Evolutionary conservation across 2,329 filamentous ascomycete species (phyloP).

Genomic region (Nigrospora oryzae): DNA sequence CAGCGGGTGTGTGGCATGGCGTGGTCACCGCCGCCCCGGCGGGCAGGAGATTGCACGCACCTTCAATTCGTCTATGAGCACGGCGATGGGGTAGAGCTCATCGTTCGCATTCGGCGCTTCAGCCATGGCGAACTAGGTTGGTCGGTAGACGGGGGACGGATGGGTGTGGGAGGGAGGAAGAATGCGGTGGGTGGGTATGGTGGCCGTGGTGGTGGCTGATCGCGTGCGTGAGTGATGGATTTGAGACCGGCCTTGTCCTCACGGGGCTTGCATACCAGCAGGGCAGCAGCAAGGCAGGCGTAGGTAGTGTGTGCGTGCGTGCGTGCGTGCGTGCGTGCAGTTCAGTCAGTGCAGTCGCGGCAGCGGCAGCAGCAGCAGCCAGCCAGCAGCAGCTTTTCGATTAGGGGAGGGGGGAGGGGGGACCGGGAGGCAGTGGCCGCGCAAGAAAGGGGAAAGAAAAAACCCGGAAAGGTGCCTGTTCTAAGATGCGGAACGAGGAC

Average conservation of each 20-base stretch:
- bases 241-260: constrained; percentile 1
- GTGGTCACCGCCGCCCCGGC: constrained; percentile 12
- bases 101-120: constrained; percentile 86
- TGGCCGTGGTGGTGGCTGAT: constrained; percentile 15
- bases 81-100: constrained; percentile 99
- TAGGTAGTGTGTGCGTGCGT: too few relatives aligned
- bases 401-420: too few relatives aligned
- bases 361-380: too few relatives aligned
- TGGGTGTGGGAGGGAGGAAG: constrained; percentile 1
- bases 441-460: too few relatives aligned
- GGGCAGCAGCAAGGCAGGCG: not conserved
- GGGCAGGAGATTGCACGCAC: constrained; percentile 38
- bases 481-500: too few relatives aligned
- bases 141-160: constrained; percentile 3
- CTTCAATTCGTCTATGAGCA: constrained; percentile 99
- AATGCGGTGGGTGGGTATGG: not conserved
- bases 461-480: too few relatives aligned
- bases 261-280: constrained; percentile 1
- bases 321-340: too few relatives aligned
- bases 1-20: not conserved
- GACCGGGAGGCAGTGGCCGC: too few relatives aligned
- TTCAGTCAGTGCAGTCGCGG: too few relatives aligned
- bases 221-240: constrained; percentile 5
- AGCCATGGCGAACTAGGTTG: constrained; percentile 59
- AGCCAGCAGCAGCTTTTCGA: too few relatives aligned